Base-by-base conservation (phyloP, 2,329 filamentous ascomycete genomes). In the Scedosporium dehoogii region DNA sequence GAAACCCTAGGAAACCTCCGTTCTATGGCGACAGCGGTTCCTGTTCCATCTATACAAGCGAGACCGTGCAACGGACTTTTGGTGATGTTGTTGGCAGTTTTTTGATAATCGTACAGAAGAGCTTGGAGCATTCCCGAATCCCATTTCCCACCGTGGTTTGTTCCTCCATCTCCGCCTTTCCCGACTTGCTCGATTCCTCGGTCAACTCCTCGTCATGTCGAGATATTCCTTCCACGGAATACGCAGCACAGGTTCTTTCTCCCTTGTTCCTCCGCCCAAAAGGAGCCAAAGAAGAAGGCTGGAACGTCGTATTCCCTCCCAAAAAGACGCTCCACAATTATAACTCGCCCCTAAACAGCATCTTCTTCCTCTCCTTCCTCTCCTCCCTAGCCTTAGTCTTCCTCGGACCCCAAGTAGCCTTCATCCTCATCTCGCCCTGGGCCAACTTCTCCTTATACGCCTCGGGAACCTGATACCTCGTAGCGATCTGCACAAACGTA, bases 401-500 rank as follows among this genome's bases (percentile, higher is more conserved):
- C 65, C 78, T 79, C 21, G 81, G 78, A 10, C 85, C 85, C 85
- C 84, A 87, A 60, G 79, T 73, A n/a, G 75, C 74, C 74, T 79
- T 78, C 63, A 80, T 76, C 42, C 76, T 75, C 63, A 81, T 79
- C 65, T 78, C 64, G 70, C 78, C 77, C 63, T 71, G 74, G 68
- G 72, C 71, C 62, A 83, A 72, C 66, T 72, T 75, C 62, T 77
- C 71, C 64, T 75, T 73, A 73, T 86, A 80, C 68, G 79, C 78
- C 5, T 67, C 64, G 42, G 77, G 73, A 23, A 82, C 76, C 62
- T 79, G 75, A 69, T 33, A 9, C 29, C 9, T 33, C 29, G 79
- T 80, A 68, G 80, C 84, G 73, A 85, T 83, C 71, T 81, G 79
- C 63, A 87, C 76, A 68, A 87, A 87, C 56, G 80, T 69, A 18